Percentiles rank a stretch among this genome's conserved stretches.
These are phyloP conservation scores for Polysphondylium violaceum DNA, from an alignment of 78 protist species.

Conservation along the genomic window DNA sequence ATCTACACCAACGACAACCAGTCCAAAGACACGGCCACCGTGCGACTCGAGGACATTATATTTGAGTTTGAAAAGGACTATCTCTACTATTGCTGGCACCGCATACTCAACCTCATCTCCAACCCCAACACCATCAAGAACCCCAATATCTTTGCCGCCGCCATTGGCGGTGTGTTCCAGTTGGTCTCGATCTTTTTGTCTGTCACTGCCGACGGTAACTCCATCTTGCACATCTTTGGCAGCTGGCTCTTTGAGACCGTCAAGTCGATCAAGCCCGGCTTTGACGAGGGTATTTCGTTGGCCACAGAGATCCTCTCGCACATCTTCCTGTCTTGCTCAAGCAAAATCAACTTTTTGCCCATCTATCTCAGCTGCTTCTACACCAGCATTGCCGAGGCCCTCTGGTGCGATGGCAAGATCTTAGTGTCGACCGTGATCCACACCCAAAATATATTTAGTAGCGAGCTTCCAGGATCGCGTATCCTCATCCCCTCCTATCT, in stretches of 20 bases:
- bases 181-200: conserved; percentile 42
- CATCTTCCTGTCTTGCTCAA: conserved; percentile 46
- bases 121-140: conserved; percentile 64
- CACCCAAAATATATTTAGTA: conserved; percentile 35
- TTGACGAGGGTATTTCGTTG: conserved; percentile 61
- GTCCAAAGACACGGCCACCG: not conserved
- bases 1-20: not conserved
- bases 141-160: conserved; percentile 47
- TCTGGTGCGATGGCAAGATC: conserved; percentile 76
- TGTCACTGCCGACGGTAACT: conserved; percentile 55
- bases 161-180: conserved; percentile 71
- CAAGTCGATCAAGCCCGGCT: conserved; percentile 33
- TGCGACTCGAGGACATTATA: conserved; percentile 26
- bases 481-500: conserved; percentile 59
- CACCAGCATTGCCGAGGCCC: conserved; percentile 24
- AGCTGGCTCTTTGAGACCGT: conserved; percentile 68
- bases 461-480: conserved; percentile 55
- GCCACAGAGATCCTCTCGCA: conserved; percentile 36
- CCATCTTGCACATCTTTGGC: conserved; percentile 49
- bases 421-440: conserved; percentile 23
- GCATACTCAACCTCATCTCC: conserved; percentile 27
- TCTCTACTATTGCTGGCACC: conserved; percentile 32
- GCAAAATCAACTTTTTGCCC: conserved; percentile 29
- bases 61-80: conserved; percentile 53
- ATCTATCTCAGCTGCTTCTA: conserved; percentile 52